Conservation (phyloP, 2,329 filamentous ascomycete genomes). For the Talaromyces sp. region DNA sequence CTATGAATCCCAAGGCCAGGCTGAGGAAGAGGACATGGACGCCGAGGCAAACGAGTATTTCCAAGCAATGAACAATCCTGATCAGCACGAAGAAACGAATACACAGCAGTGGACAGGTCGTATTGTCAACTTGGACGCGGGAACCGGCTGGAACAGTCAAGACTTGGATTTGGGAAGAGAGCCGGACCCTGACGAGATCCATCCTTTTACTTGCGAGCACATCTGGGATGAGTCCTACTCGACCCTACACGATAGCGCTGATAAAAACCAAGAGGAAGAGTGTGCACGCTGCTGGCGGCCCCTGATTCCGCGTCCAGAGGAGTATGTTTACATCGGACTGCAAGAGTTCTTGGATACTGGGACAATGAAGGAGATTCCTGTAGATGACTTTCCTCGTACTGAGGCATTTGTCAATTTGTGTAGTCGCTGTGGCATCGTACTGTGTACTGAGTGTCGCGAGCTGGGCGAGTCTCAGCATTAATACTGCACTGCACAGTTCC, state of each 20-base stretch:
- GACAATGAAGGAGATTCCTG: not conserved
- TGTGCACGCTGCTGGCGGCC: slow-evolving; percentile 14
- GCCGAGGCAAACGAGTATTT: slow-evolving; percentile 11
- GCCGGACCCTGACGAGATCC: slow-evolving; percentile 8
- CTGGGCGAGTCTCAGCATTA: not conserved
- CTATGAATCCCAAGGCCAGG: slow-evolving; percentile 10
- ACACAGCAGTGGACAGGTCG: not conserved
- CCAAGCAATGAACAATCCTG: not conserved
- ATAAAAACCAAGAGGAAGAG: not conserved
- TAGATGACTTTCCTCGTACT: not conserved
- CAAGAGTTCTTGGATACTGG: slow-evolving; percentile 8
- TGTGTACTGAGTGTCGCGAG: not conserved
- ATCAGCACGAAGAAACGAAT: not conserved
- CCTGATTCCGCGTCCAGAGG: not conserved
- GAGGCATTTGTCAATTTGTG: not conserved
- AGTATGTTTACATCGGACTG: slow-evolving; percentile 4
- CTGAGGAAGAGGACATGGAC: slow-evolving; percentile 2
- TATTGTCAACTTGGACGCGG: slow-evolving; percentile 14
- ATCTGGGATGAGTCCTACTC: not conserved
- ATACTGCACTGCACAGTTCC: not conserved
- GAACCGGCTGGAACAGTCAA: slow-evolving; percentile 14
- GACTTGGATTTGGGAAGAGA: slow-evolving; percentile 36
- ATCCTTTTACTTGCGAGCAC: slow-evolving; percentile 10
- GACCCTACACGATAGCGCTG: not conserved
- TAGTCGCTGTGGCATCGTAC: not conserved